Evolutionary conservation across 1,284 basidiomycete genomes (phyloP).

Genomic region (Cutaneotrichosporon cutaneum): DNA sequence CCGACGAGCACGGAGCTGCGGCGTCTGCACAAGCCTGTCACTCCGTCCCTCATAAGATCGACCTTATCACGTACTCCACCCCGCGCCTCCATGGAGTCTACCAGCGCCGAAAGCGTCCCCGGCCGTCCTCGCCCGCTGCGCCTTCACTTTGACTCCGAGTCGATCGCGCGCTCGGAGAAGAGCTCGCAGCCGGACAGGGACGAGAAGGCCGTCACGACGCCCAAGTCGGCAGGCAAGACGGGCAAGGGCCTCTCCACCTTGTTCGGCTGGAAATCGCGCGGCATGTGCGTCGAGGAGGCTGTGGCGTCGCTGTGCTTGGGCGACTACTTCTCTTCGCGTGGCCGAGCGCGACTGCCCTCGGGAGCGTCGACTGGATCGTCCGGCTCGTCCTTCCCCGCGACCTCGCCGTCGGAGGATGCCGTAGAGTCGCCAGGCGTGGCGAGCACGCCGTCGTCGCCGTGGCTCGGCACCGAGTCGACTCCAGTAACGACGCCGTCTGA

Average conservation of each 20-base stretch:
- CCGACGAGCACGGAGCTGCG: slow-evolving; percentile 19
- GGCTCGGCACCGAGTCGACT: slow-evolving; percentile 1
- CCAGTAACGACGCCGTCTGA: slow-evolving; percentile 4
- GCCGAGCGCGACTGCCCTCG: slow-evolving; percentile 4
- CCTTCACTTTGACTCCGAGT: slow-evolving; percentile 14
- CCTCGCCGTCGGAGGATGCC: slow-evolving; percentile 5
- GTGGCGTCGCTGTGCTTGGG: slow-evolving; percentile 43
- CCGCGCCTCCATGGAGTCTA: not conserved
- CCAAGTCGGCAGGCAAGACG: not conserved
- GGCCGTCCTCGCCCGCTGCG: slow-evolving; percentile 11
- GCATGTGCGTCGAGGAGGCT: slow-evolving; percentile 39
- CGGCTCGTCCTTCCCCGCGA: slow-evolving; percentile 1
- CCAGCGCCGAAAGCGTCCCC: not conserved
- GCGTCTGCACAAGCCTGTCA: slow-evolving; percentile 39
- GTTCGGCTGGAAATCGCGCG: slow-evolving; percentile 35
- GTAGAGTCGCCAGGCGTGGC: not conserved
- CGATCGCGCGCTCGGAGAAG: slow-evolving; percentile 6
- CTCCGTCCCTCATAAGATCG: slow-evolving; percentile 39
- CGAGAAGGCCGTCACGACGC: not conserved
- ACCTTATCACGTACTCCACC: slow-evolving; percentile 18
- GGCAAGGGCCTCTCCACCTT: not conserved
- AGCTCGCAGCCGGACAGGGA: slow-evolving; percentile 2
- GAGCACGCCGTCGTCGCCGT: not conserved
- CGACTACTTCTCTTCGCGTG: slow-evolving; percentile 41
- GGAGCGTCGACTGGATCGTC: not conserved